Conservation (phyloP, 495 filamentous ascomycete species). For the Hypoxylon perforatum region DNA sequence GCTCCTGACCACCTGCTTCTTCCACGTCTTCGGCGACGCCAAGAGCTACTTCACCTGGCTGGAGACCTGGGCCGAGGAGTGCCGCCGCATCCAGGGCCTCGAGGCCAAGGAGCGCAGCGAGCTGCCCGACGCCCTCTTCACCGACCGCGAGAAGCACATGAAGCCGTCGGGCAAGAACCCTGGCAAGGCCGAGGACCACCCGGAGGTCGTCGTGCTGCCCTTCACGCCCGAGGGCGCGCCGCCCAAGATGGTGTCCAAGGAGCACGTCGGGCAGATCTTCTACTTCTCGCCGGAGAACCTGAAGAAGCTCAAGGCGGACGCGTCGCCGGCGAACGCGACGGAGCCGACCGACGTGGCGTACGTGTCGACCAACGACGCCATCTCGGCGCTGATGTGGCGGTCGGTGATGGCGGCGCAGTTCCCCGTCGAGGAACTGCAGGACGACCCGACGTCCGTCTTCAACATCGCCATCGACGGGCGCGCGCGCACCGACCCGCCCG, state of each 20-base stretch:
- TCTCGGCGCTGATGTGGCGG: conserved; percentile 55
- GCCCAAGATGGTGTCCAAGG: conserved; percentile 46
- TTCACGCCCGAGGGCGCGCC: conserved; percentile 47
- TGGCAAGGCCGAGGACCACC: conserved; percentile 47
- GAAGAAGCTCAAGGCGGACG: conserved; percentile 46
- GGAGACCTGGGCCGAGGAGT: conserved; percentile 52
- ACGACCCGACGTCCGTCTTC: conserved; percentile 46
- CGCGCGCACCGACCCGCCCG: conserved; percentile 42
- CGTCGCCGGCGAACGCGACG: conserved; percentile 45
- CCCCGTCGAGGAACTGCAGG: conserved; percentile 44
- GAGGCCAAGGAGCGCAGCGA: conserved; percentile 25
- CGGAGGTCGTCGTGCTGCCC: conserved; percentile 48
- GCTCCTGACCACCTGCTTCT: conserved; percentile 40
- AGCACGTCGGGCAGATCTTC: conserved; percentile 48
- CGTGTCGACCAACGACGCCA: conserved; percentile 56
- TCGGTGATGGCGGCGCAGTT: conserved; percentile 52
- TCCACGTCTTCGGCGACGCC: conserved; percentile 51
- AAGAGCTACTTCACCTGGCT: conserved; percentile 47
- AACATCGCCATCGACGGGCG: conserved; percentile 52
- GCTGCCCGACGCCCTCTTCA: conserved; percentile 35
- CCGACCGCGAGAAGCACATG: conserved; percentile 45
- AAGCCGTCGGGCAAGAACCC: conserved; percentile 41
- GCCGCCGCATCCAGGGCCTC: conserved; percentile 46
- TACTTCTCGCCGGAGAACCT: conserved; percentile 48
- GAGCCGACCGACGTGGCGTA: conserved; percentile 40